These are phyloP conservation scores for Geotrichum citri-aurantii DNA, from an alignment of 1,139 yeast species.

Conservation along the genomic window DNA sequence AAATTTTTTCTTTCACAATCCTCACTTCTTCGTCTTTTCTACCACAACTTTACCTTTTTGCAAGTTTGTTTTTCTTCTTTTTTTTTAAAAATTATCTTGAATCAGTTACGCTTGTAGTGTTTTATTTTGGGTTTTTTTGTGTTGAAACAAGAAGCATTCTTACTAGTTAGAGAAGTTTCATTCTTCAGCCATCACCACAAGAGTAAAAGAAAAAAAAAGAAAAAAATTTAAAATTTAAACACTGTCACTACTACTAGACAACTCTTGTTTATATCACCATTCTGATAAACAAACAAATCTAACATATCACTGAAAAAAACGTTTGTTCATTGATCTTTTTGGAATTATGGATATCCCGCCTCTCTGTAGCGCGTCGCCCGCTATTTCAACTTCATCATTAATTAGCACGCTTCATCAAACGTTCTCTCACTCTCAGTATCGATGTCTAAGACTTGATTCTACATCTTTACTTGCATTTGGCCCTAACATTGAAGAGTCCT, in stretches of 20 bases:
- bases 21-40: too few species aligned
- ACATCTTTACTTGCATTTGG: constrained; percentile 33
- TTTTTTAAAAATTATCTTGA: too few species aligned
- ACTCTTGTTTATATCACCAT: neutral
- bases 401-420: constrained; percentile 37
- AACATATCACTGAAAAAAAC: neutral
- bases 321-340: neutral
- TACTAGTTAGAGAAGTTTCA: too few species aligned
- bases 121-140: too few species aligned
- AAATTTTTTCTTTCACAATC: too few species aligned
- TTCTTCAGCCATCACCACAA: neutral
- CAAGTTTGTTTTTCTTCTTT: too few species aligned
- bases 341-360: constrained; percentile 32
- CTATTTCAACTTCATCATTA: constrained; percentile 36
- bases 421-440: constrained; percentile 29
- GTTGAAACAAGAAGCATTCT: neutral
- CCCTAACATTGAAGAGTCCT: constrained; percentile 33
- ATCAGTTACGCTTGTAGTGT: too few species aligned
- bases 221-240: neutral
- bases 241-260: neutral
- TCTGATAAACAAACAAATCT: neutral
- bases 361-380: constrained; percentile 29
- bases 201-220: neutral
- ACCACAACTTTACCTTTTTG: too few species aligned
- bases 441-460: constrained; percentile 34